Evolutionary conservation across 768 basidiomycete genomes (phyloP).

Genomic region (Calocybe gangraenosa): DNA sequence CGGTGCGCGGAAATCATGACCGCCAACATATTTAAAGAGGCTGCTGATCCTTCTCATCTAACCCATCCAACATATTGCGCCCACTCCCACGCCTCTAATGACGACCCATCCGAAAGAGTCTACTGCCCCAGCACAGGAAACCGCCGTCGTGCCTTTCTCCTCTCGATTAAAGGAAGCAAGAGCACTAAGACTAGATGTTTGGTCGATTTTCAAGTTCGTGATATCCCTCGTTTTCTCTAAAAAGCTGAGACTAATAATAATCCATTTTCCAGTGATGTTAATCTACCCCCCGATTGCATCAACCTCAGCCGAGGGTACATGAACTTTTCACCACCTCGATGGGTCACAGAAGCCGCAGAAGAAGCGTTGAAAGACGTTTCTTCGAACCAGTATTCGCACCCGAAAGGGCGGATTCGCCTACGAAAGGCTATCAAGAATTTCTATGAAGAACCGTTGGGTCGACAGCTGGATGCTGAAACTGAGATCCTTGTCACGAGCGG

Average conservation of each 20-base stretch:
- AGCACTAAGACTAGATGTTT: slow-evolving; percentile 79
- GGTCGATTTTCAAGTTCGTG: slow-evolving; percentile 84
- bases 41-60: too few relatives aligned
- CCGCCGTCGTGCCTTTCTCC: slow-evolving; percentile 54
- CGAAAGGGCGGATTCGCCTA: slow-evolving; percentile 82
- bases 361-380: slow-evolving; percentile 59
- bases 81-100: too few relatives aligned
- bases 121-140: neutral
- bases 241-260: slow-evolving; percentile 7
- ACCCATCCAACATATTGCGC: too few relatives aligned
- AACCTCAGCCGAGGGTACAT: slow-evolving; percentile 96
- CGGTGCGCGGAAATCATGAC: too few relatives aligned
- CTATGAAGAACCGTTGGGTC: slow-evolving; percentile 65
- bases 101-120: too few relatives aligned
- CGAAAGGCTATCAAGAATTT: slow-evolving; percentile 82
- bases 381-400: slow-evolving; percentile 87
- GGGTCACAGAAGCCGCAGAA: slow-evolving; percentile 72
- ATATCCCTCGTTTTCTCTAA: slow-evolving; percentile 2
- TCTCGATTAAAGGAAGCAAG: slow-evolving; percentile 71
- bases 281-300: slow-evolving; percentile 87
- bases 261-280: slow-evolving; percentile 57
- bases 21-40: too few relatives aligned
- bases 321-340: slow-evolving; percentile 84
- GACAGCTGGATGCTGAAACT: slow-evolving; percentile 74
- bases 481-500: slow-evolving; percentile 96